phyloP scores from a whole-genome alignment of 2,329 filamentous ascomycete genomes.

The Pestalotiopsis sp. region DNA sequence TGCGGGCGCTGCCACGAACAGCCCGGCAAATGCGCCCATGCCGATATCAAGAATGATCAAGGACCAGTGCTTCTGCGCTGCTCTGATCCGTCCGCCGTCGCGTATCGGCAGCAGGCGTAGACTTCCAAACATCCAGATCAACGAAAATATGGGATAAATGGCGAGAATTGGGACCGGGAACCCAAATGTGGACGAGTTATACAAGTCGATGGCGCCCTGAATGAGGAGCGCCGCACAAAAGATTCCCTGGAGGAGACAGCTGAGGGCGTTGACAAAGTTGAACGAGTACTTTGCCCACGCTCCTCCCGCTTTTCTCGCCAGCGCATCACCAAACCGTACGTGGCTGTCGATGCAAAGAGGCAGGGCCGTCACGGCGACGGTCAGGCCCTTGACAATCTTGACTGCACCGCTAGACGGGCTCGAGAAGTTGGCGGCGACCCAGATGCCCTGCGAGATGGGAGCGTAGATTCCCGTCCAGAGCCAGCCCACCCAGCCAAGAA shows the following conservation, averaged over 20 bases:
- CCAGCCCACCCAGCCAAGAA: neutral
- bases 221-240: neutral
- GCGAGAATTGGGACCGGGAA: neutral
- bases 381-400: neutral
- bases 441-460: neutral
- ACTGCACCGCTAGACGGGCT: neutral
- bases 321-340: neutral
- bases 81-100: neutral
- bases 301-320: neutral
- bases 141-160: neutral
- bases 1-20: neutral
- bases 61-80: neutral
- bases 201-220: neutral
- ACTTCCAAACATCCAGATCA: neutral
- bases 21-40: neutral
- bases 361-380: neutral
- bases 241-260: neutral
- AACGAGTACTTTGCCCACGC: neutral
- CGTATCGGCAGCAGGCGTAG: neutral
- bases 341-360: neutral
- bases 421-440: neutral
- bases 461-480: neutral
- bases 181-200: neutral
- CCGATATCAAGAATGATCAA: neutral
- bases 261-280: neutral